Evolutionary conservation across 345 rosid genomes (phyloP).

Genomic region (Orychophragmus violaceus): DNA sequence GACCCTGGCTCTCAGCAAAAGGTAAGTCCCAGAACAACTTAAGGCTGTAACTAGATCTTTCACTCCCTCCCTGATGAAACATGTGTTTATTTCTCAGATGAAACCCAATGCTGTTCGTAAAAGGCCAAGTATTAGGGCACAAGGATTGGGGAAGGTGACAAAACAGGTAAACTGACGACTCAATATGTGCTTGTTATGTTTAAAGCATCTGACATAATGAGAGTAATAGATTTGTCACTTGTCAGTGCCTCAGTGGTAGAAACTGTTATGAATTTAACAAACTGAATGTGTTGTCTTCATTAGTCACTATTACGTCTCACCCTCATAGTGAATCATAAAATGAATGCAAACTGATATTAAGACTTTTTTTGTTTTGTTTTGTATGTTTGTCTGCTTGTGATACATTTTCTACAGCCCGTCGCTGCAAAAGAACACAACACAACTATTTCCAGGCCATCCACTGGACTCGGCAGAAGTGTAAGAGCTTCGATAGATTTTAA

Average conservation of each 20-base stretch:
- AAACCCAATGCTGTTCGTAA: conserved; percentile 39
- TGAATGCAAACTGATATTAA: neutral
- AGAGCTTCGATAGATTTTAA: conserved; percentile 51
- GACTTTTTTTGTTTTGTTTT: neutral
- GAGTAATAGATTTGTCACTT: neutral
- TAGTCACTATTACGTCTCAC: neutral
- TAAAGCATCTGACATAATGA: conserved; percentile 4
- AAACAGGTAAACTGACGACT: conserved; percentile 37
- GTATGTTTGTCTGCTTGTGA: conserved; percentile 10
- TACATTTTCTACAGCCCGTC: conserved; percentile 34
- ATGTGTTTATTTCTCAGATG: conserved; percentile 33
- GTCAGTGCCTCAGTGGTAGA: neutral
- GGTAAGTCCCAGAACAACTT: conserved; percentile 36
- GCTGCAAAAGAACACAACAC: conserved; percentile 34
- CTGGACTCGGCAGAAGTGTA: conserved; percentile 35
- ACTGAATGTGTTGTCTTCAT: neutral
- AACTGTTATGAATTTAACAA: neutral
- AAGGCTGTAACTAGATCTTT: conserved; percentile 6
- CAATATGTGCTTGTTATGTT: conserved; percentile 1
- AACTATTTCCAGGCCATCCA: conserved; percentile 48
- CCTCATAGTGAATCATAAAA: neutral
- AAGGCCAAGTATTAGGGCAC: conserved; percentile 42
- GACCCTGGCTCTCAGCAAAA: conserved; percentile 37
- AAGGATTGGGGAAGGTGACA: conserved; percentile 39
- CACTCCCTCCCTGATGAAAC: conserved; percentile 10